Percentiles rank a stretch among this genome's conserved stretches.
phyloP scores from a whole-genome alignment of 176 grass and related monocot species.

The Avena insularis region DNA sequence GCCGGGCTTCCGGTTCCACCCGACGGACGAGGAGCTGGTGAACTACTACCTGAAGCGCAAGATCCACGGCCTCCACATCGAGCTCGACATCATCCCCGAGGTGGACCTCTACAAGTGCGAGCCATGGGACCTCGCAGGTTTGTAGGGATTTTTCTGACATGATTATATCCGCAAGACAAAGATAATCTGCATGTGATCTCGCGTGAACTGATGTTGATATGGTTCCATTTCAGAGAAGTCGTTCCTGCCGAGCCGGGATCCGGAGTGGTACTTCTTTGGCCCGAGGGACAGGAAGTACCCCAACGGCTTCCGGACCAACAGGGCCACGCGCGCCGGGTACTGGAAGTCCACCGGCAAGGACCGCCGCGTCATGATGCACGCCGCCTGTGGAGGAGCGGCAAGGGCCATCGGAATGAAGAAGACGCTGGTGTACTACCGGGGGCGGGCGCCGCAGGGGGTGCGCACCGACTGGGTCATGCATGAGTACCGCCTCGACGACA shows the following conservation, averaged over 20 bases:
- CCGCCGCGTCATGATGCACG: constrained; percentile 62
- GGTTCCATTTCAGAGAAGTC: constrained; percentile 72
- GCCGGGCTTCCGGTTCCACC: constrained; percentile 95
- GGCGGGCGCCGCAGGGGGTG: constrained; percentile 88
- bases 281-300: constrained; percentile 89
- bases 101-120: constrained; percentile 99
- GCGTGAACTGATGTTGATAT: too few relatives aligned
- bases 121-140: constrained; percentile 97
- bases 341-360: constrained; percentile 99
- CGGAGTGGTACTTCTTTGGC: constrained; percentile 99
- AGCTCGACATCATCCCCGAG: constrained; percentile 98
- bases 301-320: constrained; percentile 93
- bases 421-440: constrained; percentile 95
- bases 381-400: constrained; percentile 55
- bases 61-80: constrained; percentile 95
- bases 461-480: constrained; percentile 99
- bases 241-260: constrained; percentile 94
- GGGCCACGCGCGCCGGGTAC: constrained; percentile 87
- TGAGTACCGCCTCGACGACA: constrained; percentile 97
- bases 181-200: not conserved
- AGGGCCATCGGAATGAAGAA: constrained; percentile 98
- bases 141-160: too few relatives aligned
- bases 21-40: constrained; percentile 93
- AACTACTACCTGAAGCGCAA: constrained; percentile 99
- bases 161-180: not conserved